Evolutionary conservation across 1,284 basidiomycete species (phyloP).

Genomic region (Cerioporus squamosus): DNA sequence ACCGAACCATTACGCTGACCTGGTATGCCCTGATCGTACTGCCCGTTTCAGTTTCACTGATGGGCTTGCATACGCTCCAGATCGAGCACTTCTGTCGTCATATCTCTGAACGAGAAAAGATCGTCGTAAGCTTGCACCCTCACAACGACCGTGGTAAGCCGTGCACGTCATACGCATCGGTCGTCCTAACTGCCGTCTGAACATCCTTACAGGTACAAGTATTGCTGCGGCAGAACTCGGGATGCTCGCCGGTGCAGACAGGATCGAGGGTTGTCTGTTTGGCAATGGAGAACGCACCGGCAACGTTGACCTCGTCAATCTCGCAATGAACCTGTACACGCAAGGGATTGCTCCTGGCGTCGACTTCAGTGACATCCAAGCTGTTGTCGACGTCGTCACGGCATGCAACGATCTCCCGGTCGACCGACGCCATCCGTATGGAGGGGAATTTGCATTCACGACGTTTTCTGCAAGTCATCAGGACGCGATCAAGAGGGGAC

Average conservation of each 20-base stretch:
- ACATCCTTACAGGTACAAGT: slow-evolving; percentile 70
- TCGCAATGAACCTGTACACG: slow-evolving; percentile 95
- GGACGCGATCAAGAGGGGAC: slow-evolving; percentile 99
- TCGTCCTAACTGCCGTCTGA: not conserved
- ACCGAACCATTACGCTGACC: slow-evolving; percentile 98
- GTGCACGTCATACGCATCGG: not conserved
- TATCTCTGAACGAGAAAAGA: slow-evolving; percentile 88
- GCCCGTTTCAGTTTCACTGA: not conserved
- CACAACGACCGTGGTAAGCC: slow-evolving; percentile 91
- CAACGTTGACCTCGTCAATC: slow-evolving; percentile 97
- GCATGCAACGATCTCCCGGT: slow-evolving; percentile 96
- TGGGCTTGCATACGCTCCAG: slow-evolving; percentile 43
- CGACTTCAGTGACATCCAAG: slow-evolving; percentile 92
- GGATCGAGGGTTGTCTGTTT: slow-evolving; percentile 96
- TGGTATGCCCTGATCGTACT: slow-evolving; percentile 52
- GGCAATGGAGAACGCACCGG: slow-evolving; percentile 99
- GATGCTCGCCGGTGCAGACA: slow-evolving; percentile 91
- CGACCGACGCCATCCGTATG: slow-evolving; percentile 96
- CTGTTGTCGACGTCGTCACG: slow-evolving; percentile 90
- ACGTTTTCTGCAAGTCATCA: slow-evolving; percentile 99
- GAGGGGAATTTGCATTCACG: slow-evolving; percentile 97
- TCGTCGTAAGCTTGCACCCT: slow-evolving; percentile 92
- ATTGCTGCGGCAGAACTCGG: slow-evolving; percentile 96
- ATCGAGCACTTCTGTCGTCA: slow-evolving; percentile 93
- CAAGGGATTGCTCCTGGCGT: slow-evolving; percentile 91